Base-by-base conservation (phyloP, 805 yeast genomes). In the Aciculoconidium aculeatum region DNA sequence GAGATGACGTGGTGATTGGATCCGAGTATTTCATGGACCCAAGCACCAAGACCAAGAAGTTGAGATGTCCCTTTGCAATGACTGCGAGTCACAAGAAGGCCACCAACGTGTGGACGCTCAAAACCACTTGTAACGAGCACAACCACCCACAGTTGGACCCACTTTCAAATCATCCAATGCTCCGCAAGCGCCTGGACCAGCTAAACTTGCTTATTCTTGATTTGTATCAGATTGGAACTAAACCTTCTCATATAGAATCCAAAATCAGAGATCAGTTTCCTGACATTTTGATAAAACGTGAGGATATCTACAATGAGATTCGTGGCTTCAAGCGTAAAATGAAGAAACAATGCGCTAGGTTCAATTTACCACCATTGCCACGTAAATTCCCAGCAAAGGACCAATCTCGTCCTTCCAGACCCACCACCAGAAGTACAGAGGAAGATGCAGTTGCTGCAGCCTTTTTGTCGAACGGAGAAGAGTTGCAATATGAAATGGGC, bases 91-190 rank as follows among this genome's bases (percentile, higher is more conserved):
- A 50, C 44, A 67, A 72, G 16, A 72, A 72, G 42, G 58, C 64
- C 27, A 65, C 61, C 30, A 62, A 64, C 31, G 61, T 57, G 22
- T 72, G 78, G 78, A 66, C 71, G 12, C 52, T 72, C 27, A 63
- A 65, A 31, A 70, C 72, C 9, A 68, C 74, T 7, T 67, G 75
- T 40, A 70, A 70, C 48, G 74, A 70, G 42, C 78, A 72, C 50
- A 72, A 72, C 45, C 78, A 72, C 45, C 75, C 76, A 13, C 73
- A 70, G 43, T 58, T 72, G 37, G 75, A 70, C 41, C 77, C 78
- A 6, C 55, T 71, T 32, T 58, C 67, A 11, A 70, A 66, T 46
- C 74, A 71, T 46, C 78, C 78, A 11, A 70, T 72, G 75, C 55
- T 72, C 36, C 58, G 77, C 37, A 72, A 72, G 47, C 49, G 77